phyloP scores from a whole-genome alignment of 2,329 filamentous ascomycete genomes.

The Fusarium dimerum region DNA sequence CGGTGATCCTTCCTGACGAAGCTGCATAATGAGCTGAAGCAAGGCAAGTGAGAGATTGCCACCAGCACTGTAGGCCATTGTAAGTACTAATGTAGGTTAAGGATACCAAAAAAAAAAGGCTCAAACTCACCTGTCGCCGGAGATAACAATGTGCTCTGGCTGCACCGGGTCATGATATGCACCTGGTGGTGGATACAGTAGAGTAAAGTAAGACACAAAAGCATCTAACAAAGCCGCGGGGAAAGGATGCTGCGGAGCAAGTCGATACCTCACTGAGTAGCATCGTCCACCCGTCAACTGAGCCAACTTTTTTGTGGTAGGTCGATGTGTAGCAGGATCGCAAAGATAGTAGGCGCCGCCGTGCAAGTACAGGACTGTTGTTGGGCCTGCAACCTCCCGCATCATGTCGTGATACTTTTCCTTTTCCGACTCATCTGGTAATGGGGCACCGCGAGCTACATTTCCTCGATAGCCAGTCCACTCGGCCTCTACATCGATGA shows the following conservation, averaged over 20 bases:
- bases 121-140: conserved; percentile 62
- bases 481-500: conserved; percentile 65
- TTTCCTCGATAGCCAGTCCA: conserved; percentile 71
- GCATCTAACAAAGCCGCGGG: conserved; percentile 74
- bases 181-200: conserved; percentile 70
- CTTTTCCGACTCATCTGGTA: conserved; percentile 60
- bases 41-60: conserved; percentile 70
- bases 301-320: conserved; percentile 60
- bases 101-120: neutral
- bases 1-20: conserved; percentile 47
- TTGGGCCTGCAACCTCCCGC: conserved; percentile 62
- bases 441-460: conserved; percentile 49
- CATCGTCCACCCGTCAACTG: conserved; percentile 67
- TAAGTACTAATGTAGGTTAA: conserved; percentile 8
- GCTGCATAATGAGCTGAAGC: conserved; percentile 67
- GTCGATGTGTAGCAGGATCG: conserved; percentile 69
- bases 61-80: conserved; percentile 57
- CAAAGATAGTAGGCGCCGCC: conserved; percentile 74
- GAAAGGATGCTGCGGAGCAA: conserved; percentile 75
- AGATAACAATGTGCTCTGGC: conserved; percentile 67
- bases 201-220: conserved; percentile 69
- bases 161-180: conserved; percentile 67
- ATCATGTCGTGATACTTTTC: conserved; percentile 68
- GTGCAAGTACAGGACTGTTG: conserved; percentile 73
- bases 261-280: conserved; percentile 72